These are phyloP conservation scores for Globisporangium takayamanum DNA, from an alignment of 352 stramenopile genomes.

Conservation along the genomic window DNA sequence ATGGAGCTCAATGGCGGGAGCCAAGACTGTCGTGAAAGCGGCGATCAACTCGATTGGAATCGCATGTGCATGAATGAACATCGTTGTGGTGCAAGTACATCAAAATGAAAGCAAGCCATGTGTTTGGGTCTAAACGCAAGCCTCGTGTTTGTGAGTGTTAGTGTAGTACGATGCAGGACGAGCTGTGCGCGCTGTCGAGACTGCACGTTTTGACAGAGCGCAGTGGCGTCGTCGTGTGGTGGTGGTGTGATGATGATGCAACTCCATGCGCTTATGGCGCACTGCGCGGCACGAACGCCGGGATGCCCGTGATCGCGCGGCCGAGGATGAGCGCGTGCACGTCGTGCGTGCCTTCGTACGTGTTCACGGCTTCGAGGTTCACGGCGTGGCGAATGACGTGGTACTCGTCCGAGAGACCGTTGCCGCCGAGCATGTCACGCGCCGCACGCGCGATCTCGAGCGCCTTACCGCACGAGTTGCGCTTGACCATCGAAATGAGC, in stretches of 20 bases:
- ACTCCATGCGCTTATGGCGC: slow-evolving; percentile 32
- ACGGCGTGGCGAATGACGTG: slow-evolving; percentile 97
- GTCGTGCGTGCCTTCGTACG: slow-evolving; percentile 98
- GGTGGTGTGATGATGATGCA: background rate
- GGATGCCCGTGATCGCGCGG: slow-evolving; percentile 94
- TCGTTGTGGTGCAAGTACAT: too few species aligned
- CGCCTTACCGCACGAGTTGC: slow-evolving; percentile 94
- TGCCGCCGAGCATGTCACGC: slow-evolving; percentile 97
- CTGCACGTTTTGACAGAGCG: too few species aligned
- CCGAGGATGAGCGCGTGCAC: slow-evolving; percentile 98
- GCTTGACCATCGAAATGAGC: slow-evolving; percentile 94
- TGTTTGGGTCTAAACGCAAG: too few species aligned
- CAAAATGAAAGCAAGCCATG: too few species aligned
- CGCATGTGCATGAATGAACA: too few species aligned
- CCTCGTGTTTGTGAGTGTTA: too few species aligned
- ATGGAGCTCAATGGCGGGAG: too few species aligned
- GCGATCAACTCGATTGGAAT: too few species aligned
- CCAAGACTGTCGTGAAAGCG: too few species aligned
- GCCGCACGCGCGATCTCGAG: slow-evolving; percentile 89
- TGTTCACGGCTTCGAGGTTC: slow-evolving; percentile 99
- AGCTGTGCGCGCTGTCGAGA: too few species aligned
- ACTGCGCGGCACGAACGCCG: slow-evolving; percentile 89
- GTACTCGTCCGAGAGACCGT: slow-evolving; percentile 98
- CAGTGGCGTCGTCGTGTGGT: too few species aligned
- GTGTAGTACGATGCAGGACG: too few species aligned